Percentiles rank a stretch among this genome's conserved stretches.
These are phyloP conservation scores for Cystobasidium sp. DNA, from an alignment of 1,284 basidiomycete species.

Conservation along the genomic window DNA sequence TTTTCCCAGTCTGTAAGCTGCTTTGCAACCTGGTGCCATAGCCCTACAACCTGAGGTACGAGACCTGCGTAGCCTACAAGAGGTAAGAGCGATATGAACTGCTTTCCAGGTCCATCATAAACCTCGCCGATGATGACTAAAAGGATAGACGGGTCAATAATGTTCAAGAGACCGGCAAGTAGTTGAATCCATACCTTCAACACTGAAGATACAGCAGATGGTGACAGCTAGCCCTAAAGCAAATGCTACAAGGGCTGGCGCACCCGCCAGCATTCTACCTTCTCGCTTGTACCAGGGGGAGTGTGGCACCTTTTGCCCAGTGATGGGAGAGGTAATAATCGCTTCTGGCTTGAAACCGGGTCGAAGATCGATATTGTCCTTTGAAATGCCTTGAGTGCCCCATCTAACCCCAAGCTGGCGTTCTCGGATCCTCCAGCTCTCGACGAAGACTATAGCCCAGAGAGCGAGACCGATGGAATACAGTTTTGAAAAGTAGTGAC, in stretches of 20 bases:
- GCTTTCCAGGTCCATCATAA: constrained; percentile 82
- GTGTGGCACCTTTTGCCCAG: constrained; percentile 24
- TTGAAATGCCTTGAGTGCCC: constrained; percentile 74
- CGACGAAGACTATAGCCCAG: constrained; percentile 84
- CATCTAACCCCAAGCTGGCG: constrained; percentile 77
- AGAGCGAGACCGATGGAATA: constrained; percentile 76
- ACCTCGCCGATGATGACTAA: constrained; percentile 58
- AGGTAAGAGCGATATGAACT: constrained; percentile 71
- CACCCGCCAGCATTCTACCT: constrained; percentile 70
- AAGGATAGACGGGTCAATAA: constrained; percentile 27
- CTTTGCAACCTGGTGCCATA: constrained; percentile 73
- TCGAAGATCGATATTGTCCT: constrained; percentile 68
- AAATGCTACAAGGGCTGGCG: constrained; percentile 80
- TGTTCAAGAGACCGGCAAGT: neutral
- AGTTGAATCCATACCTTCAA: constrained; percentile 52
- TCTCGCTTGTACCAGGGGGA: constrained; percentile 63
- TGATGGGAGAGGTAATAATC: constrained; percentile 30
- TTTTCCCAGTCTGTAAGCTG: constrained; percentile 88
- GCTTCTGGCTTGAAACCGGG: constrained; percentile 59
- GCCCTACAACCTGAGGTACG: constrained; percentile 71
- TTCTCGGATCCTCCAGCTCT: constrained; percentile 85
- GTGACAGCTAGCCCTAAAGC: constrained; percentile 68
- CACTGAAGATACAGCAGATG: constrained; percentile 56
- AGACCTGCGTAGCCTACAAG: constrained; percentile 81
- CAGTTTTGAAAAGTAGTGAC: constrained; percentile 67